These are phyloP conservation scores for Rhizoclosmatium sp. DNA, from an alignment of 192 early-diverging fungal species.

Conservation along the genomic window DNA sequence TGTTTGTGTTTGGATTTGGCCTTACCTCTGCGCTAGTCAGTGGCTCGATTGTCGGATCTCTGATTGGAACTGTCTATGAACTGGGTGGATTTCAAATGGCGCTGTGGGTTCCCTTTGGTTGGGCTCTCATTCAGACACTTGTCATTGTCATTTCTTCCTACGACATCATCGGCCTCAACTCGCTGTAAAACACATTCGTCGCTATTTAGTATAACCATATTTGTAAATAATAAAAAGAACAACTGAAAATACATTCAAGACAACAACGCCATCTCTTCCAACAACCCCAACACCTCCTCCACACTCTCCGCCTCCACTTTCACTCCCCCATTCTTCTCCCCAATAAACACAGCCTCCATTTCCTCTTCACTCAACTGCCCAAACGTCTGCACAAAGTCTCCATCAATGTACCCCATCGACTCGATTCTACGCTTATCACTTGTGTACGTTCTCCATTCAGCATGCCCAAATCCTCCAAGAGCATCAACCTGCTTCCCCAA, in stretches of 20 bases:
- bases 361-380: constrained; percentile 65
- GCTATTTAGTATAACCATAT: not conserved
- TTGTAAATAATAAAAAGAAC: not conserved
- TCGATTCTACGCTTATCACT: constrained; percentile 58
- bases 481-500: constrained; percentile 62
- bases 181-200: constrained; percentile 25
- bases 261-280: constrained; percentile 33
- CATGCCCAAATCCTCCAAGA: constrained; percentile 69
- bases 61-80: constrained; percentile 34
- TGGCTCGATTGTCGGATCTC: constrained; percentile 19
- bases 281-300: constrained; percentile 26
- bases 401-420: constrained; percentile 79
- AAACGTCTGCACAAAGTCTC: constrained; percentile 90
- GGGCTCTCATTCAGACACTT: constrained; percentile 38
- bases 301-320: constrained; percentile 29
- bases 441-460: constrained; percentile 69
- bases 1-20: constrained; percentile 12
- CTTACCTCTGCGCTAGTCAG: not conserved
- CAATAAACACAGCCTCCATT: constrained; percentile 37
- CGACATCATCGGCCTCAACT: constrained; percentile 37
- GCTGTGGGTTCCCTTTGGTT: constrained; percentile 35
- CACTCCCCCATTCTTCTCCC: constrained; percentile 45
- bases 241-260: not conserved
- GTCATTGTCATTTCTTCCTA: constrained; percentile 36
- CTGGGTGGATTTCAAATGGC: constrained; percentile 34